A percentile compares a stretch with the other conserved stretches of the same genome.
Conservation (phyloP, 169 alveolate genomes). For the Theileria orientalis region DNA sequence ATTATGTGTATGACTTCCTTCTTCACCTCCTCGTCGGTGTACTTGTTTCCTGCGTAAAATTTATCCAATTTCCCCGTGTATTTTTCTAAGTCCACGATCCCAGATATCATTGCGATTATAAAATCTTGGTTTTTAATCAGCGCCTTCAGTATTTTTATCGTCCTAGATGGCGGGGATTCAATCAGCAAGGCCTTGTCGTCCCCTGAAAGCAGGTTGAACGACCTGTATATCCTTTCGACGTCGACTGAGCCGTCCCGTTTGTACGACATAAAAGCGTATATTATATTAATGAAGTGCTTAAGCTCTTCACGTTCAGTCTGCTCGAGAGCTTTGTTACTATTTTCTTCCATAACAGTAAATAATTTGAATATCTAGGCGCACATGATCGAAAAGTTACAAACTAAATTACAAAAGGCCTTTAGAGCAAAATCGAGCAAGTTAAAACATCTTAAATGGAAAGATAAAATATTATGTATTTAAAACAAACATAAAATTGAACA, state of each 20-base stretch:
- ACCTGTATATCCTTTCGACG: slow-evolving; percentile 54
- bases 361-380: too few relatives aligned
- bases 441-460: neutral
- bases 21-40: slow-evolving; percentile 1
- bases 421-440: neutral
- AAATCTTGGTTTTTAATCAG: slow-evolving; percentile 33
- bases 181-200: slow-evolving; percentile 56
- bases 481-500: too few relatives aligned
- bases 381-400: too few relatives aligned
- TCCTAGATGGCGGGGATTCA: slow-evolving; percentile 49
- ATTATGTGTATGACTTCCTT: slow-evolving; percentile 24
- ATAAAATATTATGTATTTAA: neutral
- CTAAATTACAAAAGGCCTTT: too few relatives aligned
- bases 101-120: slow-evolving; percentile 32
- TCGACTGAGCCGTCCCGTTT: slow-evolving; percentile 53
- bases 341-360: too few relatives aligned
- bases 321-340: slow-evolving; percentile 24
- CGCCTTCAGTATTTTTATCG: slow-evolving; percentile 47
- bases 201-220: slow-evolving; percentile 42
- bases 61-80: slow-evolving; percentile 8
- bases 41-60: neutral
- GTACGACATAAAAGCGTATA: slow-evolving; percentile 55
- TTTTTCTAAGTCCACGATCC: slow-evolving; percentile 24
- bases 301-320: slow-evolving; percentile 43
- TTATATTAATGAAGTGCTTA: slow-evolving; percentile 61